Base-by-base conservation (phyloP, 2,329 filamentous ascomycete species). In the Cladophialophora chaetospira region DNA sequence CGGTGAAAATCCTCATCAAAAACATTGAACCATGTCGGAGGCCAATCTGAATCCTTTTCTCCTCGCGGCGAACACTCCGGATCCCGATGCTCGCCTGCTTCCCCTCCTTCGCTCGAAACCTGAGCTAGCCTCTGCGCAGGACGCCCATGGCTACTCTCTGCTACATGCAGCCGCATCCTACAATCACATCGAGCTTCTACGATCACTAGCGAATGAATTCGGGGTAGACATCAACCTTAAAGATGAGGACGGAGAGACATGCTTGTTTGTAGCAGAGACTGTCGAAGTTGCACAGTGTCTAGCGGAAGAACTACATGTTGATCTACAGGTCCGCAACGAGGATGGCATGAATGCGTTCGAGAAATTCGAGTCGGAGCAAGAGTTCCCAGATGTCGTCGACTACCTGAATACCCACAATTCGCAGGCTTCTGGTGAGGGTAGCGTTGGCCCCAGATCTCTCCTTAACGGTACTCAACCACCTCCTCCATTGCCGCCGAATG, bases 141-240 rank as follows among this genome's bases (percentile, higher is more conserved):
- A 99, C 73, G 85, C 88, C 58, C 88, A 97, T 69, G 94, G 94
- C 67, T 99, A 99, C 77, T 96, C 91, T 44, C 84, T 97, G 23
- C 78, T 97, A 46, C 94, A 99, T 73, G 94, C 94, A 50, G 91
- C 93, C 13, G 87, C 90, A 15, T 97, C 92, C 65, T 99, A 97
- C 80, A 88, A 88, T 70, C 92, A 97, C 70, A 76, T 90, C 31
- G 83, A 88, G 53, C 85, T 99, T 13, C 81, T 97, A 13, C 87
- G 88, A 36, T 74, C 84, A 0, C 81, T 99, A 4, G 79, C 96
- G 25, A 79, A 79, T 44, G 89, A 93, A 29, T 90, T 92, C 73
- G 75, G 85, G 10, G 92, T 93, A 21, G 79, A 92, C 58, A 83
- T 91, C 45, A 87, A 97, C 70, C 77, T 97, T 50, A 83, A 82